Percentiles rank a stretch among this genome's conserved stretches.
Evolutionary conservation across 129 eudicot species (phyloP).

Genomic region (Flaveria sonorensis): DNA sequence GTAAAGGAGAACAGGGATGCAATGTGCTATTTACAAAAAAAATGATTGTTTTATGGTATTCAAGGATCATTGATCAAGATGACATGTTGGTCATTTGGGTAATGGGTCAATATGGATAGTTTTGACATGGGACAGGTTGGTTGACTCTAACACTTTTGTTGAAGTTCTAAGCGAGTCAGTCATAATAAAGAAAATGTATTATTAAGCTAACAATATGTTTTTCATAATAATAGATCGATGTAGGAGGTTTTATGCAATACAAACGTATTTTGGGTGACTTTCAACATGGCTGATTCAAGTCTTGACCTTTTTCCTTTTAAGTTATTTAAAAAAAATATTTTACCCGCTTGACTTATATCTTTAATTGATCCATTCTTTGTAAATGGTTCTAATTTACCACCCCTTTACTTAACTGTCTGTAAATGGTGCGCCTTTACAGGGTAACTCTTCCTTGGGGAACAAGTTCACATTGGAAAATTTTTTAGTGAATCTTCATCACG

Average conservation of each 20-base stretch:
- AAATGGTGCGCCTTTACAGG: constrained; percentile 34
- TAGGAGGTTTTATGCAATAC: neutral
- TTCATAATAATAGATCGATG: neutral
- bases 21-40: neutral
- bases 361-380: neutral
- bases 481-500: constrained; percentile 24
- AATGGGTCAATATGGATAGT: neutral
- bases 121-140: neutral
- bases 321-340: neutral
- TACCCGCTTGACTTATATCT: constrained; percentile 2
- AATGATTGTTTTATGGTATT: neutral
- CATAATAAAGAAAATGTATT: neutral
- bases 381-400: neutral
- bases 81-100: neutral
- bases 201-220: neutral
- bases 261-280: neutral
- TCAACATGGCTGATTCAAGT: neutral
- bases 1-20: neutral
- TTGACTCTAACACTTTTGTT: neutral
- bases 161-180: neutral
- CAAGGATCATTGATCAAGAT: neutral
- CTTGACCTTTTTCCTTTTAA: neutral
- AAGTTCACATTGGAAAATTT: constrained; percentile 32
- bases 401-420: constrained; percentile 1
- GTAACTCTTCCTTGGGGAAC: constrained; percentile 29